Evolutionary conservation across 768 basidiomycete genomes (phyloP).

Genomic region (Tylopilus intermedius): DNA sequence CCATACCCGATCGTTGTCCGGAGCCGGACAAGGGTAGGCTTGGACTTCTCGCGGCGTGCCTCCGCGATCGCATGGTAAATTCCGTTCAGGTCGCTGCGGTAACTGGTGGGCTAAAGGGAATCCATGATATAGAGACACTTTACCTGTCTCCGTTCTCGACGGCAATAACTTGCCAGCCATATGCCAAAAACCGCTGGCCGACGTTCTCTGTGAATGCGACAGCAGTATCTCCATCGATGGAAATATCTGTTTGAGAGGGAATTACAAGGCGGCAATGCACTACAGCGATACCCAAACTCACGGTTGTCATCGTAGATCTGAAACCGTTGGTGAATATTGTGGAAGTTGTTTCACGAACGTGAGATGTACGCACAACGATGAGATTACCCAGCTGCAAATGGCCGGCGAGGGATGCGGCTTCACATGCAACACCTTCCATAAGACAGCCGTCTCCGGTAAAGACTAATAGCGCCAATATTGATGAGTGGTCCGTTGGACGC

Average conservation of each 20-base stretch:
- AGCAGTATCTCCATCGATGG: slow-evolving; percentile 91
- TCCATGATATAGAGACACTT: slow-evolving; percentile 12
- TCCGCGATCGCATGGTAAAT: slow-evolving; percentile 78
- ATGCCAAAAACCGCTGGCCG: slow-evolving; percentile 78
- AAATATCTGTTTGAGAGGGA: slow-evolving; percentile 60
- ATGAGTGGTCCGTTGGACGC: not conserved
- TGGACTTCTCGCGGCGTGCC: slow-evolving; percentile 68
- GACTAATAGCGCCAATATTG: slow-evolving; percentile 38
- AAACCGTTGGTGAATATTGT: slow-evolving; percentile 13
- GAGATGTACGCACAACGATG: slow-evolving; percentile 62
- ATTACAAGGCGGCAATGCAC: slow-evolving; percentile 3
- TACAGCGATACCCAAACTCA: slow-evolving; percentile 35
- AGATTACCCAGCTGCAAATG: slow-evolving; percentile 92
- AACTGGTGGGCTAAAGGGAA: slow-evolving; percentile 8
- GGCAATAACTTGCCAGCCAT: slow-evolving; percentile 91
- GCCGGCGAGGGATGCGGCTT: slow-evolving; percentile 89
- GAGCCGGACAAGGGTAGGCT: slow-evolving; percentile 84
- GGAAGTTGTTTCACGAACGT: slow-evolving; percentile 7
- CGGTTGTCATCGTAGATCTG: slow-evolving; percentile 96
- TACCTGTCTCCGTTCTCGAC: slow-evolving; percentile 78
- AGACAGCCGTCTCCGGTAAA: slow-evolving; percentile 95
- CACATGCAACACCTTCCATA: slow-evolving; percentile 94
- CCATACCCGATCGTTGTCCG: slow-evolving; percentile 92
- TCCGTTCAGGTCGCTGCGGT: slow-evolving; percentile 62
- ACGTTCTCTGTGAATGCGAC: slow-evolving; percentile 95